Evolutionary conservation across 2,329 filamentous ascomycete species (phyloP).

Genomic region (Magnaporthiopsis poae): DNA sequence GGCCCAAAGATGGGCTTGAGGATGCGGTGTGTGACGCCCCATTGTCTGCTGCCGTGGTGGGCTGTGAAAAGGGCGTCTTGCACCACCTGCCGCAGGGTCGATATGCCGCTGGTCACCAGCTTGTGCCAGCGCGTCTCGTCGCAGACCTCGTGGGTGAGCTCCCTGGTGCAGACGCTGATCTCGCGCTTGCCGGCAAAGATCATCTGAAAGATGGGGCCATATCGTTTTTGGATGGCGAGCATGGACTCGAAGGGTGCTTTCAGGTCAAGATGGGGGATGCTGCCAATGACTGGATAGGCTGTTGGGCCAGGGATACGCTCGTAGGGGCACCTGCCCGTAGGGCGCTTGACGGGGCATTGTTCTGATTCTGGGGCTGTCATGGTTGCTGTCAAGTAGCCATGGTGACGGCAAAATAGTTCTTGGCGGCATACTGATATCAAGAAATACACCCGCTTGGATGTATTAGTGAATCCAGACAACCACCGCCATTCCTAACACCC

Average conservation of each 20-base stretch:
- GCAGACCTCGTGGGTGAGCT: conserved; percentile 2
- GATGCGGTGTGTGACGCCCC: not conserved
- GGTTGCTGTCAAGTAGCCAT: not conserved
- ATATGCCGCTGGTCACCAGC: conserved; percentile 1
- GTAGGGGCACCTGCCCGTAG: not conserved
- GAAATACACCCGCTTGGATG: too few species aligned
- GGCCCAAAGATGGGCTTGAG: not conserved
- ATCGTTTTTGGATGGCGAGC: not conserved
- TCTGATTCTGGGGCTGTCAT: not conserved
- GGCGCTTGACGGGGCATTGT: not conserved
- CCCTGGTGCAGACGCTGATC: conserved; percentile 4
- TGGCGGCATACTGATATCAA: too few species aligned
- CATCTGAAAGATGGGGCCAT: conserved; percentile 2
- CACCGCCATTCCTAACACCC: too few species aligned
- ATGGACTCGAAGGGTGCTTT: conserved; percentile 2
- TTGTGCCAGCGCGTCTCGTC: conserved; percentile 4
- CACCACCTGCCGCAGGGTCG: not conserved
- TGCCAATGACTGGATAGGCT: not conserved
- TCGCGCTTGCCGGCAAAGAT: conserved; percentile 5
- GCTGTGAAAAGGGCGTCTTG: not conserved
- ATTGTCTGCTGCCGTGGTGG: not conserved
- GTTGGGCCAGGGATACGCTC: not conserved
- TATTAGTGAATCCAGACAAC: too few species aligned
- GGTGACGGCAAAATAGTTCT: not conserved
- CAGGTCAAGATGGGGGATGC: conserved; percentile 3